Evolutionary conservation across 768 basidiomycete genomes (phyloP), one percentile per base, ranked within the genome.

Genomic region (Collybia sordida): DNA sequence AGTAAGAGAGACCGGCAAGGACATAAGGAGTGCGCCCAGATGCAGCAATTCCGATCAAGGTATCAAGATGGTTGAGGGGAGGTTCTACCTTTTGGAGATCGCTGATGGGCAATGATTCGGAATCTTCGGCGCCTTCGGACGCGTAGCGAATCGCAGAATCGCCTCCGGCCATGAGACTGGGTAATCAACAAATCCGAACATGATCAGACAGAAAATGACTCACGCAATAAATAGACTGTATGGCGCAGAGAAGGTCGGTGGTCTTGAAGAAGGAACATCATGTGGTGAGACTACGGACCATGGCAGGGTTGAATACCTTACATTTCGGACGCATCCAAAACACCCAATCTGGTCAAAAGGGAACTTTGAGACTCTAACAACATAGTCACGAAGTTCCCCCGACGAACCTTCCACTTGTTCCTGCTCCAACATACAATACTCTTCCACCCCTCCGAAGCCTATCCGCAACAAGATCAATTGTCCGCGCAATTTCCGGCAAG

Each of bases 1-100:
- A 65, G 27, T 60, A 56, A 2, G 61, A 55, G 4, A 70, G 57
- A 7, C 63, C 70, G 0, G 64, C 62, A 3, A 71, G 61, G 6
- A 68, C 66, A 49, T 71, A 71, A 12, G 70, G 70, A 5, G 68
- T 71, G 9, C 66, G 62, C 3, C 70, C 66, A 1, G 70, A 70
- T 3, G 67, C 57, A 17, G 67, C 60, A 19, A 70, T 70, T 23
- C 69, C 69, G 23, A 71, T 62, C n/a, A 69, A 48, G 0, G 61
- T 61, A 47, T 71, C 70, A 5, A 61, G 44, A 24, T 53, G 8
- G 8, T 45, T 57, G 8, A 64, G 43, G 3, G 59, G 54, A 6
- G 66, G 67, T 1, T 58, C 44, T 2, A 71, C 50, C 14, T 59
- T 47, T 1, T 50, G 44, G 6, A 70, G 53, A 50, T 69, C 66